Evolutionary conservation across 1,139 yeast genomes (phyloP).

Genomic region (Kurtzmaniella quercitrusa): DNA sequence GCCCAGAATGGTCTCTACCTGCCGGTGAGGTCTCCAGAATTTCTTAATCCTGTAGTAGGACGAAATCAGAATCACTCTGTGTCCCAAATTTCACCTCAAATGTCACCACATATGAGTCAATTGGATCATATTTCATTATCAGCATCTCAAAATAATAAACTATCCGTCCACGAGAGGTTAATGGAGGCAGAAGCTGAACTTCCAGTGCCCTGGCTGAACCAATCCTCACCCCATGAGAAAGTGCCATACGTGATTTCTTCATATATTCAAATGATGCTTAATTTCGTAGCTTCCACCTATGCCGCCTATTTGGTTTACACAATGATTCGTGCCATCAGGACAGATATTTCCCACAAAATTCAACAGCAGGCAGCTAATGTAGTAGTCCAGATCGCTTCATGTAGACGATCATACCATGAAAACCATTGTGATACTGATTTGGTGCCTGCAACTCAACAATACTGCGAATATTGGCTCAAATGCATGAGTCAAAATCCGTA

Average conservation of each 20-base stretch:
- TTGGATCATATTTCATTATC: conserved; percentile 1
- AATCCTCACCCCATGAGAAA: conserved; percentile 33
- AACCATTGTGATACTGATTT: conserved; percentile 57
- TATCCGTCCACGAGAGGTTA: not conserved
- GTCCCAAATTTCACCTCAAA: not conserved
- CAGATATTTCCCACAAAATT: conserved; percentile 50
- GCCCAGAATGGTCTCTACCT: conserved; percentile 44
- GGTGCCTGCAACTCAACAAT: conserved; percentile 56
- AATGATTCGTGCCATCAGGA: conserved; percentile 42
- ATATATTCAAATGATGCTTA: conserved; percentile 51
- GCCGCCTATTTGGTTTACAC: conserved; percentile 38
- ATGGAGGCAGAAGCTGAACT: conserved; percentile 12
- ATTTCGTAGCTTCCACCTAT: conserved; percentile 40
- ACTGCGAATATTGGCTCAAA: conserved; percentile 56
- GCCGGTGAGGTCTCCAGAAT: not conserved
- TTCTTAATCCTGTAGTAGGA: not conserved
- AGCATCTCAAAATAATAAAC: not conserved
- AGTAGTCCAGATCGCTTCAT: conserved; percentile 40
- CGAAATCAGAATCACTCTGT: not conserved
- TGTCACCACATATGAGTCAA: not conserved
- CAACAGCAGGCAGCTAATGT: conserved; percentile 34
- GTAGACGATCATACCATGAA: conserved; percentile 46
- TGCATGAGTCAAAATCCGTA: conserved; percentile 59
- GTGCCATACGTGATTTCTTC: conserved; percentile 54
- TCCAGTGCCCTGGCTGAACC: conserved; percentile 49